Evolutionary conservation across 75 land plant species (phyloP), one percentile per base, ranked within the genome.

Genomic region (Isoetes taiwanensis): DNA sequence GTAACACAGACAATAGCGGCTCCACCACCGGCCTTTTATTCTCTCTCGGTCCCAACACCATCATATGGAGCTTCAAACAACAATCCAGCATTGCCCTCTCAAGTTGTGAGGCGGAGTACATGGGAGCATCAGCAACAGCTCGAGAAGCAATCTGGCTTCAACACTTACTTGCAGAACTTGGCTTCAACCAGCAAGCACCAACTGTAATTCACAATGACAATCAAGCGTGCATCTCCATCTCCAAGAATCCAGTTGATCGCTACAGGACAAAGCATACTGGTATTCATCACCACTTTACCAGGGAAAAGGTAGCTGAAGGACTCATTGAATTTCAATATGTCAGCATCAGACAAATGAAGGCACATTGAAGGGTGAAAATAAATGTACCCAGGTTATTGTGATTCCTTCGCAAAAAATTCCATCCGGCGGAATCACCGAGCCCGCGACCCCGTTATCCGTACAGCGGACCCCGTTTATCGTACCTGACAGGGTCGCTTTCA

Each of bases 111-210:
- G 62, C 48, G 1, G 50, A 65, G 30, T 65, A 57, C 31, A 27
- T 17, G 10, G 19, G 53, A 3, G 34, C 43, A 1, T 32, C n/a
- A n/a, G n/a, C n/a, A n/a, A n/a, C 59, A 2, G 23, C 43, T 2
- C 57, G 52, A 2, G 68, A 57, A 65, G 62, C 43, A 5, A 39
- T 65, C n/a, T 65, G 68, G 68, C 14, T 40, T 57, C 17, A 30
- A 41, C 30, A n/a, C 2, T 25, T 65, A 1, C 32, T 28, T 17
- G 16, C 1, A 0, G 50, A 65, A 24, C 41, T 65, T 31, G 63
- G 41, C 3, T 57, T 34, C 29, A 32, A 2, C 27, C 14, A 57
- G 58, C 16, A 8, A 1, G 0, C 5, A 21, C 63, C 9, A 30
- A 48, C 59, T 19, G 6, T 26, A 9, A 4, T 55, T n/a, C 43